A percentile compares a stretch with the other conserved stretches of the same genome.
Evolutionary conservation across 108 stramenopile species (phyloP).

Genomic region (Pseudonitzschia multistriata): DNA sequence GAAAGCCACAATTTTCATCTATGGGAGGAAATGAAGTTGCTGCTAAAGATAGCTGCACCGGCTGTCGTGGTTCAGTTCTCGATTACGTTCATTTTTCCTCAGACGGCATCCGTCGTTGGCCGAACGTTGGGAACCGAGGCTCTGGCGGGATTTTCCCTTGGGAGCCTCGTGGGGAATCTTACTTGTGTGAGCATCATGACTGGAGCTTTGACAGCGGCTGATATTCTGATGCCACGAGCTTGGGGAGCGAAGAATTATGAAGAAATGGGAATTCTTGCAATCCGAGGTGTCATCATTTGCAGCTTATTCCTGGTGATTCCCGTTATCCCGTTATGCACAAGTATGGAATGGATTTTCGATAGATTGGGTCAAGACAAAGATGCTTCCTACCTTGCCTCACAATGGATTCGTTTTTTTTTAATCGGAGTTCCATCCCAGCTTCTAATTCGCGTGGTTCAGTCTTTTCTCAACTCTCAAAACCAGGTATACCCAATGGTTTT

Average conservation of each 20-base stretch:
- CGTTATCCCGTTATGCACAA: constrained; percentile 31
- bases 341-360: constrained; percentile 31
- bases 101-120: constrained; percentile 46
- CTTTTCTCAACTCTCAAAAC: constrained; percentile 42
- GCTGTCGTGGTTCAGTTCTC: constrained; percentile 36
- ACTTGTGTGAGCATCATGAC: constrained; percentile 47
- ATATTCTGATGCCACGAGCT: constrained; percentile 50
- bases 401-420: constrained; percentile 47
- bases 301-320: constrained; percentile 27
- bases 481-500: constrained; percentile 37
- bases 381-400: constrained; percentile 26
- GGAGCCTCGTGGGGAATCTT: constrained; percentile 49
- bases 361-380: constrained; percentile 44
- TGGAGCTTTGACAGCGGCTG: constrained; percentile 42
- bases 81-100: constrained; percentile 41
- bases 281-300: constrained; percentile 39
- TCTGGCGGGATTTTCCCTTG: constrained; percentile 53
- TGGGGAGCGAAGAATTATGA: constrained; percentile 33
- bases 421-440: constrained; percentile 43
- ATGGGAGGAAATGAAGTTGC: constrained; percentile 25
- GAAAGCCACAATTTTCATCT: constrained; percentile 26
- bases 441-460: constrained; percentile 42
- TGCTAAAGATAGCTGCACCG: background rate
- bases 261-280: constrained; percentile 44
- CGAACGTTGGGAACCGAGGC: constrained; percentile 37